Evolutionary conservation across 75 land plant species (phyloP), one percentile per base, ranked within the genome.

Genomic region (Sequoiadendron giganteum): DNA sequence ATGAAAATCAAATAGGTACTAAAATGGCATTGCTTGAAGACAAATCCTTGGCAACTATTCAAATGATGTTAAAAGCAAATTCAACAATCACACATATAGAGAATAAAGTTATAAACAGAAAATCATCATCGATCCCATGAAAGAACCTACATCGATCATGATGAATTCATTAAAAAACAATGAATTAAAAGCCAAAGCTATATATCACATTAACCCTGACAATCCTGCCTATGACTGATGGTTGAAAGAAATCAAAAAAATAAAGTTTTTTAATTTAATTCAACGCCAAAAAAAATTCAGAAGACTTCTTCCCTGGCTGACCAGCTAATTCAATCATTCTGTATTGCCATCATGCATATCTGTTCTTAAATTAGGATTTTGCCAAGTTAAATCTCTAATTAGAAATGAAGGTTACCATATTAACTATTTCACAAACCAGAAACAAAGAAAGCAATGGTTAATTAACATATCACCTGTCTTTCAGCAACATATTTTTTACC

Each of bases 401-500:
- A 28, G 48, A 82, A 21, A 45, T 82, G 19, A 85, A 55, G 42
- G 52, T 82, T 47, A 47, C 84, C 30, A 25, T 80, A 40, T 40
- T 25, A 42, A 82, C 34, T 82, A 32, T 47, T 47, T 82, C 10
- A 82, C 52, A 47, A 47, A 82, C n/a, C 47, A 40, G 32, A 82
- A 43, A 82, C 52, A 48, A 82, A n/a, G 48, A 45, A 82, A 82
- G 52, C 28, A 45, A 82, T n/a, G 2, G 36, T 11, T 65, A 40
- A 79, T 40, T 34, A 82, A 34, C 49, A 47, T 28, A 47, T 77
- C 90, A 95, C 96, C 96, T 95, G 92, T 95, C 90, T 94, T 80
- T 89, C 85, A 79, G 92, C 90, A 45, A 94, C 88, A 88, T 95
- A 95, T 82, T 93, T 61, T 90, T 90, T 95, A 54, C 91, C 94